phyloP scores from a whole-genome alignment of 257 asterid genomes.

The Leonotis leonurus region DNA sequence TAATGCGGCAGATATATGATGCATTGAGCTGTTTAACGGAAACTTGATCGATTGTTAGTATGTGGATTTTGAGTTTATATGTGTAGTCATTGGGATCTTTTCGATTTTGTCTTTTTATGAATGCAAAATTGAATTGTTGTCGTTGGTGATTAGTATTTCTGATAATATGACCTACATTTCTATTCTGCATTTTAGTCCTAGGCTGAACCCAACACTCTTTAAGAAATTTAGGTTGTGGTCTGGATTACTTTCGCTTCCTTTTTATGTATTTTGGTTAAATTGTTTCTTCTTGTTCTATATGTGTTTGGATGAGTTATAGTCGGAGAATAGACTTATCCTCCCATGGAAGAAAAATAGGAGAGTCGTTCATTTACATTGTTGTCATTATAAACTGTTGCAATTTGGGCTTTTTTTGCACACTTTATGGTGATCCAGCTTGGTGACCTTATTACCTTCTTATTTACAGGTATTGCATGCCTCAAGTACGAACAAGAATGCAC shows the following conservation, averaged over 20 bases:
- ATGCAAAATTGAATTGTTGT: background rate
- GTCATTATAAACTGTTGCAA: too few relatives aligned
- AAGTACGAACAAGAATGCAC: constrained; percentile 39
- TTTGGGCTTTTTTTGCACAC: too few relatives aligned
- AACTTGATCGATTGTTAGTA: background rate
- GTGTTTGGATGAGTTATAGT: background rate
- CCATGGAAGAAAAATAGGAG: too few relatives aligned
- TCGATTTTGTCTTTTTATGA: background rate
- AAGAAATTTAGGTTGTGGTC: background rate
- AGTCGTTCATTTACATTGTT: too few relatives aligned
- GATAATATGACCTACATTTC: background rate
- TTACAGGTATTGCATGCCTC: constrained; percentile 48
- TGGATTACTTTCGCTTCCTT: background rate
- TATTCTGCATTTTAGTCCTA: background rate
- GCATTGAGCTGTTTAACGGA: background rate
- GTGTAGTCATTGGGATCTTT: background rate
- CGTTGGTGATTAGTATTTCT: background rate
- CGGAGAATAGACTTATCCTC: background rate
- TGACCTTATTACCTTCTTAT: constrained; percentile 5
- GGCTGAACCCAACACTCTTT: background rate
- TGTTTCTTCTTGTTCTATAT: too few relatives aligned
- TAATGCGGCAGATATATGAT: too few relatives aligned
- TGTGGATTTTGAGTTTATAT: background rate
- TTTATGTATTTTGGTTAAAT: too few relatives aligned
- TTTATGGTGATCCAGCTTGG: background rate